Evolutionary conservation across 805 yeast genomes (phyloP).

Genomic region (Yamadazyma phyllophila): DNA sequence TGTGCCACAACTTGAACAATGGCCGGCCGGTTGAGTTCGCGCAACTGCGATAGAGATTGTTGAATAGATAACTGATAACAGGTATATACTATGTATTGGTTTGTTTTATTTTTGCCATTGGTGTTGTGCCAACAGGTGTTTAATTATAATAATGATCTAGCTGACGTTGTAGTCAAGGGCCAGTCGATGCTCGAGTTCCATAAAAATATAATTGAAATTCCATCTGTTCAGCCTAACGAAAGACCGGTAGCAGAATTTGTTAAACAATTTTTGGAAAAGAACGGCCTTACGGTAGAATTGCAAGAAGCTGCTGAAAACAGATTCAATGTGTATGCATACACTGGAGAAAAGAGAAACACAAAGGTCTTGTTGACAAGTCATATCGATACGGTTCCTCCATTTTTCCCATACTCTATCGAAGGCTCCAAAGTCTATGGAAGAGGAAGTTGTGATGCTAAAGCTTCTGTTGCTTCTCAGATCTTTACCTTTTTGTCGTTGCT

Average conservation of each 20-base stretch:
- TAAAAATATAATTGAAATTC: constrained; percentile 22
- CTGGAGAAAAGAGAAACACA: constrained; percentile 44
- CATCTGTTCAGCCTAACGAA: constrained; percentile 26
- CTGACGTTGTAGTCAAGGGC: constrained; percentile 4
- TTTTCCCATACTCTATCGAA: constrained; percentile 45
- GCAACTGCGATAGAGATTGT: too few relatives aligned
- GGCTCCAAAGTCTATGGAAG: constrained; percentile 59
- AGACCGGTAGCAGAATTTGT: constrained; percentile 38
- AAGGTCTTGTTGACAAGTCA: constrained; percentile 58
- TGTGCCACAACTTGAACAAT: background rate
- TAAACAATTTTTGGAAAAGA: constrained; percentile 31
- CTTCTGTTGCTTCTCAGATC: constrained; percentile 62
- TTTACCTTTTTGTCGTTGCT: constrained; percentile 51
- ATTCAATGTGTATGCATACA: constrained; percentile 57
- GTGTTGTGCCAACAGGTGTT: constrained; percentile 7
- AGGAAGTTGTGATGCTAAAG: constrained; percentile 73
- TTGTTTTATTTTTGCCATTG: background rate
- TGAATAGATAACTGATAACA: too few relatives aligned
- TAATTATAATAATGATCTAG: background rate
- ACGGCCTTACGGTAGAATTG: constrained; percentile 54
- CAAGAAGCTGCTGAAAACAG: constrained; percentile 35
- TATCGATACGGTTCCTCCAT: constrained; percentile 74
- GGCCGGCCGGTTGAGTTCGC: too few relatives aligned
- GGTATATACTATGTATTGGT: background rate
- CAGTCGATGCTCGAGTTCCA: constrained; percentile 23